phyloP scores from a whole-genome alignment of 768 basidiomycete genomes.

The Leccinum longicurvipes region DNA sequence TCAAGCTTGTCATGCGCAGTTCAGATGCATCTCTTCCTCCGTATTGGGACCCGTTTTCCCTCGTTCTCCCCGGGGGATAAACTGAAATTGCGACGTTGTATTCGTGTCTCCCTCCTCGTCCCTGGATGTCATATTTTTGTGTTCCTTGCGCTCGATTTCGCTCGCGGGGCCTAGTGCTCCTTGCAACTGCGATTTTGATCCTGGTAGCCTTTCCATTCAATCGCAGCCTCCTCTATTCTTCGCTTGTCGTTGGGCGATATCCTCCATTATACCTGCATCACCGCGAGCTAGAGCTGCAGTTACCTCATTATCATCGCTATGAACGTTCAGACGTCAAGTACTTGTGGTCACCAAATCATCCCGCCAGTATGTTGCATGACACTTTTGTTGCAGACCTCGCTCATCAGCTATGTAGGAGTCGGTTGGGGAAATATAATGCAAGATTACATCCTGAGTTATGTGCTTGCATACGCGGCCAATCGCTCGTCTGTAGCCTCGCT shows the following conservation, averaged over 20 bases:
- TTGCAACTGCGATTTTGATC: conserved; percentile 6
- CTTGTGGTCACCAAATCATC: conserved; percentile 47
- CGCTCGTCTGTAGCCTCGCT: conserved; percentile 29
- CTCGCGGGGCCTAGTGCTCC: conserved; percentile 5
- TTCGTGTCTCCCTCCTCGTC: not conserved
- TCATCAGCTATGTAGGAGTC: conserved; percentile 20
- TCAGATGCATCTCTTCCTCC: too few species aligned
- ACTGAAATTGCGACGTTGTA: not conserved
- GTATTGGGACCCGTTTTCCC: not conserved
- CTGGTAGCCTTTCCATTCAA: conserved; percentile 22
- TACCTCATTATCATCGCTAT: conserved; percentile 39
- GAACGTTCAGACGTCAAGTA: conserved; percentile 36
- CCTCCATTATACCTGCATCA: conserved; percentile 43
- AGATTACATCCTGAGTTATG: conserved; percentile 33
- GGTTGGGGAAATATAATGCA: conserved; percentile 41
- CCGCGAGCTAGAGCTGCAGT: conserved; percentile 32
- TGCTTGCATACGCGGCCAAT: conserved; percentile 32
- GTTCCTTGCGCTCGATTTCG: conserved; percentile 1
- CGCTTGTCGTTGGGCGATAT: conserved; percentile 17
- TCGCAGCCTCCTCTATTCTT: conserved; percentile 14
- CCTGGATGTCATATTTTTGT: conserved; percentile 1
- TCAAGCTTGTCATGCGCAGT: not conserved
- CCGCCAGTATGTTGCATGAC: conserved; percentile 6
- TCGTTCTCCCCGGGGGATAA: not conserved
- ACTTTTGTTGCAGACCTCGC: not conserved